Evolutionary conservation across 2,329 filamentous ascomycete genomes (phyloP).

Genomic region (Plenodomus tracheiphilus): DNA sequence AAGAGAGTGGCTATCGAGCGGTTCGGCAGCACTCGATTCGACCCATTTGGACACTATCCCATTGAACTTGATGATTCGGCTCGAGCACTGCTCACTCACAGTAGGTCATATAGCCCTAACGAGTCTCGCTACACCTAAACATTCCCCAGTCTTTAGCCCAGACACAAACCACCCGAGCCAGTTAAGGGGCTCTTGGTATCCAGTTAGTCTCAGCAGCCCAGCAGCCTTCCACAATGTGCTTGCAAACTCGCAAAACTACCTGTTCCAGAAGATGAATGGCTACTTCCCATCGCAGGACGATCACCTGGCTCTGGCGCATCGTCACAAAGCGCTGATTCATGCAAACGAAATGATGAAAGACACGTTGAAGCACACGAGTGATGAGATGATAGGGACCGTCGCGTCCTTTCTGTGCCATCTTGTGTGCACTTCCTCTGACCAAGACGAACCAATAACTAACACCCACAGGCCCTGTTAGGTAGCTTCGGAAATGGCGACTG

Average conservation of each 20-base stretch:
- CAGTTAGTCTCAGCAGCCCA: constrained; percentile 26
- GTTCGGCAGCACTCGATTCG: constrained; percentile 23
- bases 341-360: constrained; percentile 26
- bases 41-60: constrained; percentile 32
- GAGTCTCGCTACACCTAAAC: constrained; percentile 8
- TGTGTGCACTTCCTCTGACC: constrained; percentile 10
- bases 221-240: constrained; percentile 31
- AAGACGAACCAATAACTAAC: constrained; percentile 2
- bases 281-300: constrained; percentile 25
- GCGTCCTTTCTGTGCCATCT: constrained; percentile 33
- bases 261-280: constrained; percentile 23
- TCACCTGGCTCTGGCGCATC: constrained; percentile 21
- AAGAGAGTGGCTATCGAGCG: constrained; percentile 17
- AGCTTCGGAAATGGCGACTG: constrained; percentile 24
- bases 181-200: constrained; percentile 32
- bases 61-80: constrained; percentile 28
- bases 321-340: constrained; percentile 26
- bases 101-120: constrained; percentile 14
- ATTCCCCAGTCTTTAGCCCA: constrained; percentile 24
- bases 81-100: constrained; percentile 27
- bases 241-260: constrained; percentile 32
- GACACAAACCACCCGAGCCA: constrained; percentile 24
- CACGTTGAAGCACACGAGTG: constrained; percentile 20
- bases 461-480: constrained; percentile 18
- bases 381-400: constrained; percentile 24